Percentiles rank a stretch among this genome's conserved stretches.
Evolutionary conservation across 2,329 filamentous ascomycete species (phyloP).

Genomic region (Fusarium poae): DNA sequence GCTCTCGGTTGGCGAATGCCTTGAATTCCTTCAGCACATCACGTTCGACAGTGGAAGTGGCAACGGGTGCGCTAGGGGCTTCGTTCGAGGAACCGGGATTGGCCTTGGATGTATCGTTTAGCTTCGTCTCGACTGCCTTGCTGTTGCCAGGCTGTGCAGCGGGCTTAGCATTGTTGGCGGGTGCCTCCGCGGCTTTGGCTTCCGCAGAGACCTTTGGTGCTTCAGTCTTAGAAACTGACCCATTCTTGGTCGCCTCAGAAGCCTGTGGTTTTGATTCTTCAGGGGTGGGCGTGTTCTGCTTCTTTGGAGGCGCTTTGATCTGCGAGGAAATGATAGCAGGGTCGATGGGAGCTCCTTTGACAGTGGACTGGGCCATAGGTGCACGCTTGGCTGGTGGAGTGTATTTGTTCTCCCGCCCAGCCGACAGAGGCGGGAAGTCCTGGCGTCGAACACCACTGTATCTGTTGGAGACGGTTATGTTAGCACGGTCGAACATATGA

Average conservation of each 20-base stretch:
- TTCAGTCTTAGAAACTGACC: slow-evolving; percentile 48
- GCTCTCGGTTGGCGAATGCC: slow-evolving; percentile 70
- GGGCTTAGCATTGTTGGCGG: slow-evolving; percentile 50
- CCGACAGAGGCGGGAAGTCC: slow-evolving; percentile 75
- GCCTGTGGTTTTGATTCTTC: slow-evolving; percentile 48
- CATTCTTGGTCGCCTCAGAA: slow-evolving; percentile 51
- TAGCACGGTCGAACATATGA: slow-evolving; percentile 23
- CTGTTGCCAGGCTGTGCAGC: slow-evolving; percentile 53
- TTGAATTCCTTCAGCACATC: slow-evolving; percentile 75
- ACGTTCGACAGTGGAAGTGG: slow-evolving; percentile 71
- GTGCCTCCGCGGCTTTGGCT: slow-evolving; percentile 46
- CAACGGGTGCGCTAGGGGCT: slow-evolving; percentile 62
- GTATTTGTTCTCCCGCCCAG: slow-evolving; percentile 76
- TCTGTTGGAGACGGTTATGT: slow-evolving; percentile 58
- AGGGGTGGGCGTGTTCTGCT: slow-evolving; percentile 45
- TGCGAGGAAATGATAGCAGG: slow-evolving; percentile 93
- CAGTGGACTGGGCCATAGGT: slow-evolving; percentile 78
- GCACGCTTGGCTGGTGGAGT: slow-evolving; percentile 90
- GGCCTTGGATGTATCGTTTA: slow-evolving; percentile 45
- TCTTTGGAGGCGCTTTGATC: slow-evolving; percentile 65
- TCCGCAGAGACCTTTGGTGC: slow-evolving; percentile 46
- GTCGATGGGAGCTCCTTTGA: slow-evolving; percentile 83
- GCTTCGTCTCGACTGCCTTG: slow-evolving; percentile 51
- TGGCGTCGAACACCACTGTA: slow-evolving; percentile 92
- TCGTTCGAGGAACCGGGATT: slow-evolving; percentile 57